Evolutionary conservation across 441 rosid genomes (phyloP), one percentile per base, ranked within the genome.

Genomic region (Arabidopsis hybrid): DNA sequence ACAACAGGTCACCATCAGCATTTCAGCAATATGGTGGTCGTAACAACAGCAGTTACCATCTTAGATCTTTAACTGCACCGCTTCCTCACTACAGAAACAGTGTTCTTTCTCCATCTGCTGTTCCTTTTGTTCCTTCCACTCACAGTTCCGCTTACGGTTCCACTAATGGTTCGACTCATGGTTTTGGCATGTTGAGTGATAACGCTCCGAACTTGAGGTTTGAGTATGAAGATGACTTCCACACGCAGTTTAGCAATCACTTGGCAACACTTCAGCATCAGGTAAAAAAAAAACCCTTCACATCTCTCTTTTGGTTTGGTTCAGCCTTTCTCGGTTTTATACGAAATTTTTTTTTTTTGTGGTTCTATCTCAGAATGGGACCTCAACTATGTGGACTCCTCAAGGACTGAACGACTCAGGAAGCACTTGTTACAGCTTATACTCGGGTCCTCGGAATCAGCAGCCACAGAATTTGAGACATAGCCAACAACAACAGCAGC

Each of bases 361-460:
- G 26, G 26, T 21, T 21, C 26, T 21, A 21, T 21, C 26, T 21
- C 59, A 59, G 46, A 59, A 53, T 51, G 96, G 92, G 13, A 89
- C 86, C 79, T 82, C 95, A 1, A 88, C 70, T 29, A 80, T 88
- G 85, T 89, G 95, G 97, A 26, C 9, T 59, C 85, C 85, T 69
- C 93, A 91, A 4, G 93, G 97, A 34, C 55, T 60, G 56, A 59
- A 60, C 82, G 90, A 89, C 61, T 86, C 93, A 11, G 86, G 80
- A 13, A 89, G 77, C 81, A 85, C 83, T 58, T 88, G 84, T 82
- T 88, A 87, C 90, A 83, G 85, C 83, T 88, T 86, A 36, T 10
- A 16, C 79, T 89, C 86, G 72, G 89, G 93, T 53, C 97, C 87
- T 58, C 98, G 87, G 81, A 87, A 81, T 77, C 98, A 95, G 80